Base-by-base conservation (phyloP, 148 eudicot genomes). In the Cornus florida region DNA sequence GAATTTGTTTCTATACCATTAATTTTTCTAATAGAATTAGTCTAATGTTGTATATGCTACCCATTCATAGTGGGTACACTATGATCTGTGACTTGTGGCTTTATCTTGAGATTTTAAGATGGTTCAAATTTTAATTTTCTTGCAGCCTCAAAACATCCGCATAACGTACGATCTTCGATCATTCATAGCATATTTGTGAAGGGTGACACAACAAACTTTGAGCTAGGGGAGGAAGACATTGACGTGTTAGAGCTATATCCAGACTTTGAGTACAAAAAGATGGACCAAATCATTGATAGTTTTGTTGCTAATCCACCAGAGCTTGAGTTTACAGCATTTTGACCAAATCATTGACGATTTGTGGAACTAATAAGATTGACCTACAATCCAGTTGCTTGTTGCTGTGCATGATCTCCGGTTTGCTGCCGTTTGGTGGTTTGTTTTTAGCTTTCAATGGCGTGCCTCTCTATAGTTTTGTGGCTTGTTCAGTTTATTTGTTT, bases 101-200 rank as follows among this genome's bases (percentile, higher is more conserved):
- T 53, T 17, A 16, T 1, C 19, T 53, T 53, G 48, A 43, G 48
- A 4, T 43, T 43, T 9, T 43, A 9, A 43, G 48, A 43, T 12
- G 59, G 59, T 53, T 11, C 59, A 53, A 53, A 9, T 73, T 67
- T 46, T 28, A 28, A 28, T 35, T 31, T 73, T 59, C 60, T 78
- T 78, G 75, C 75, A 78, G 80, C 70, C 39, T 59, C 68, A 38
- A 13, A 74, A 8, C 80, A 78, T 59, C 80, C 75, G 0, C 56
- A 22, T 0, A 70, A 70, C 19, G 23, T 70, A 32, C 75, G 70
- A 56, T 69, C 75, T 0, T 33, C 80, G 6, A 78, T 78, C 5
- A 16, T 78, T 7, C 75, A 78, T 38, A 71, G 75, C 80, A 59
- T 78, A 78, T 78, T 78, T 38, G 75, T 78, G 69, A 71, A 78